phyloP scores from a whole-genome alignment of 208 protist species.

The Leishmania martiniquensis region DNA sequence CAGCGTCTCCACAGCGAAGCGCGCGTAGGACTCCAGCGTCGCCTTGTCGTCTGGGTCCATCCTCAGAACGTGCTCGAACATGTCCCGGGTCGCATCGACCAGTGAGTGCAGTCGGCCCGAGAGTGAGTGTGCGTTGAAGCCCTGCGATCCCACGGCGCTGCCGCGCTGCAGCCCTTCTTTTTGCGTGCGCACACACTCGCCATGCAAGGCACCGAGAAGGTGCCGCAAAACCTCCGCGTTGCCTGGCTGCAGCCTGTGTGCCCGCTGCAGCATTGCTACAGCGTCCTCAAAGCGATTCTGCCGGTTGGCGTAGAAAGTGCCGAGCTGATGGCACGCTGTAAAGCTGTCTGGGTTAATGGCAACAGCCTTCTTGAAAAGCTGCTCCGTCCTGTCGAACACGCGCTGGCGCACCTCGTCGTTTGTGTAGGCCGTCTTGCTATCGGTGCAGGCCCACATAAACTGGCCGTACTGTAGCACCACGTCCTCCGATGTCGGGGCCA shows the following conservation, averaged over 20 bases:
- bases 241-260: constrained; percentile 53
- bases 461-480: constrained; percentile 63
- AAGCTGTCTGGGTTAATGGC: constrained; percentile 48
- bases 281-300: constrained; percentile 72
- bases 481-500: constrained; percentile 47
- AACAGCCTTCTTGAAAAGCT: constrained; percentile 51
- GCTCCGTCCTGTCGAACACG: constrained; percentile 57
- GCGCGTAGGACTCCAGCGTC: constrained; percentile 63
- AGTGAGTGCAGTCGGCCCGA: constrained; percentile 44
- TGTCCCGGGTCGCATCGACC: constrained; percentile 39
- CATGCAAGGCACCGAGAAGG: constrained; percentile 49
- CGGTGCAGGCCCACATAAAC: constrained; percentile 60
- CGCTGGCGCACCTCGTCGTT: constrained; percentile 38
- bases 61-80: constrained; percentile 47
- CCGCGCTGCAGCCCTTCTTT: constrained; percentile 35
- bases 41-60: constrained; percentile 42
- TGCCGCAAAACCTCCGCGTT: constrained; percentile 64
- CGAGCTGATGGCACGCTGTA: constrained; percentile 48
- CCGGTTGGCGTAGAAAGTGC: constrained; percentile 65
- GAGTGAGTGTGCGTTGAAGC: not conserved
- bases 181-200: constrained; percentile 64
- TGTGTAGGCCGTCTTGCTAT: constrained; percentile 35
- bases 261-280: constrained; percentile 54
- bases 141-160: constrained; percentile 25
- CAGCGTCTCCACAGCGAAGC: constrained; percentile 69